These are phyloP conservation scores for Penicillium aurantiogriseum DNA, from an alignment of 2,329 filamentous ascomycete genomes.

Conservation along the genomic window DNA sequence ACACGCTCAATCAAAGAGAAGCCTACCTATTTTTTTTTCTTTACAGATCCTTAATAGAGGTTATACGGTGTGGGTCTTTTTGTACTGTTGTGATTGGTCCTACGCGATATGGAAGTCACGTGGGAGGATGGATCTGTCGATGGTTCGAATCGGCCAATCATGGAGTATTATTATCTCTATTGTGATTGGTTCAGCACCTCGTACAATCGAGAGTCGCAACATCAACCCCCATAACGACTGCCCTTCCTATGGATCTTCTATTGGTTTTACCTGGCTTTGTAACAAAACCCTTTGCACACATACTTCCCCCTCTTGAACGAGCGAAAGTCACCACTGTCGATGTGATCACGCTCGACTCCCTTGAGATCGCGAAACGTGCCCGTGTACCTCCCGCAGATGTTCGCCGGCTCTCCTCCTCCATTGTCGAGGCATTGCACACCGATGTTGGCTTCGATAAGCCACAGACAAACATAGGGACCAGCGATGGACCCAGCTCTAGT, in stretches of 20 bases:
- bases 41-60: too few relatives aligned
- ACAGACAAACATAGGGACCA: slow-evolving; percentile 3
- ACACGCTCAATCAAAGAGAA: slow-evolving; percentile 83
- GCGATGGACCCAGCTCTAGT: slow-evolving; percentile 23
- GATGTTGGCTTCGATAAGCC: slow-evolving; percentile 53
- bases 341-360: slow-evolving; percentile 76
- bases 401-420: slow-evolving; percentile 66
- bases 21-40: slow-evolving; percentile 67
- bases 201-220: slow-evolving; percentile 12
- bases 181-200: slow-evolving; percentile 18
- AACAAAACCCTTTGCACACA: slow-evolving; percentile 66
- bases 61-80: neutral
- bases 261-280: slow-evolving; percentile 79
- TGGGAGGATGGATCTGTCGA: neutral
- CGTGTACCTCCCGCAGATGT: slow-evolving; percentile 78
- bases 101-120: neutral
- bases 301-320: slow-evolving; percentile 77
- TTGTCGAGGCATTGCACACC: slow-evolving; percentile 65
- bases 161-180: neutral
- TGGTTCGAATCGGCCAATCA: neutral
- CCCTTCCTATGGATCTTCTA: slow-evolving; percentile 65
- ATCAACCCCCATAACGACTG: slow-evolving; percentile 4
- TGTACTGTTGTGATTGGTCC: neutral
- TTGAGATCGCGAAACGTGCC: slow-evolving; percentile 82
- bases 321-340: slow-evolving; percentile 76